Evolutionary conservation across 768 basidiomycete species (phyloP), one percentile per base, ranked within the genome.

Genomic region (Candolleomyces aberdarensis): DNA sequence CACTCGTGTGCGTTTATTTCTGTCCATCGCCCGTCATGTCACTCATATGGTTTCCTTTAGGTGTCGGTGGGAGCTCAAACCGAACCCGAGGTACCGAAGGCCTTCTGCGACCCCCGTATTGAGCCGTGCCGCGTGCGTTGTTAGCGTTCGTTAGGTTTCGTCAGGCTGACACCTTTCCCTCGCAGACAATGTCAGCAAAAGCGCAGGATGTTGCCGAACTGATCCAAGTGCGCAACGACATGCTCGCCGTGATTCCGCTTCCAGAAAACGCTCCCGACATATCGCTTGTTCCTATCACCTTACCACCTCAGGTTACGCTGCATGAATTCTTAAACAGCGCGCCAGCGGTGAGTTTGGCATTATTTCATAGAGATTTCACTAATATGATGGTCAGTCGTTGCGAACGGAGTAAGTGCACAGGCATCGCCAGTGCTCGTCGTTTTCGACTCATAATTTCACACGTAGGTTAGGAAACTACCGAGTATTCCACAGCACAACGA

Each of bases 261-360:
- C 91, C 91, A 6, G 67, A 74, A 1, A 82, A 82, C 55, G 80
- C 85, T 43, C 89, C 89, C 0, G 83, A 85, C 41, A 86, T 88
- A 56, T 82, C 82, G 1, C 76, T 92, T 50, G 85, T 81, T 55
- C 91, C 91, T 0, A 86, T 92, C 58, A 63, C 84, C 53, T 83
- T 92, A 31, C 89, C 88, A 7, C 62, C 83, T 8, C 78, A 86
- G 8, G 78, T 84, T 63, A 86, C 84, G 15, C 69, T 92, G 13
- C 85, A 89, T 49, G 91, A 92, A 60, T 91, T 91, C 64, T 74
- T 91, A 4, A 78, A 77, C 17, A 83, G 80, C 59, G 76, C 80
- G 13, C 77, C 84, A 11, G 82, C 83, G 31, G 89, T 90, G 75
- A 64, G 82, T 75, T 36, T 13, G 58, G 20, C 53, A 26, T 47